phyloP scores from a whole-genome alignment of 345 rosid species.

The Lenwebbia sp. region DNA sequence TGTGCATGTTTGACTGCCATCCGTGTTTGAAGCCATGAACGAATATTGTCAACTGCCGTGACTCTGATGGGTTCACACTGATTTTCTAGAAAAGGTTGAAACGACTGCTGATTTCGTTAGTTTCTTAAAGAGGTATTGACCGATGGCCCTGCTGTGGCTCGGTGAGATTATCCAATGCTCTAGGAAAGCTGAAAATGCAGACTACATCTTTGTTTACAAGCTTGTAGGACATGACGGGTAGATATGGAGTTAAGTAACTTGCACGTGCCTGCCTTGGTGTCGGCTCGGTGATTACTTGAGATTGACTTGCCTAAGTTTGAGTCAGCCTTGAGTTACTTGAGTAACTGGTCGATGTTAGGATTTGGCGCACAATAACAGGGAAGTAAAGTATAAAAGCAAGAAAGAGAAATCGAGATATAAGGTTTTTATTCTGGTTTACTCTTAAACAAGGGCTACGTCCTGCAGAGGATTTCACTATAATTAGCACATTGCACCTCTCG shows the following conservation, averaged over 20 bases:
- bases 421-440: no score
- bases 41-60: neutral
- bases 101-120: neutral
- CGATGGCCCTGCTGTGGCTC: neutral
- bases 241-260: neutral
- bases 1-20: neutral
- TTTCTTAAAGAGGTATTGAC: neutral
- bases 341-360: neutral
- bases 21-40: neutral
- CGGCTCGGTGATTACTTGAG: neutral
- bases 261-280: neutral
- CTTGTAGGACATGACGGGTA: neutral
- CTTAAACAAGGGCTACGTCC: no score
- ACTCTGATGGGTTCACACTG: neutral
- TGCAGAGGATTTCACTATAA: no score
- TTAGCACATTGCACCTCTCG: no score
- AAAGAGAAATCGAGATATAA: no score
- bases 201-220: neutral
- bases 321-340: neutral
- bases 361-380: no score
- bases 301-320: neutral
- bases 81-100: neutral
- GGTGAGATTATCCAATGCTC: neutral
- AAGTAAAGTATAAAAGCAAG: no score
- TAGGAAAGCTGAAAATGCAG: neutral